A percentile compares a stretch with the other conserved stretches of the same genome.
Evolutionary conservation across 768 basidiomycete genomes (phyloP).

Genomic region (Mrakia hoshinonis): DNA sequence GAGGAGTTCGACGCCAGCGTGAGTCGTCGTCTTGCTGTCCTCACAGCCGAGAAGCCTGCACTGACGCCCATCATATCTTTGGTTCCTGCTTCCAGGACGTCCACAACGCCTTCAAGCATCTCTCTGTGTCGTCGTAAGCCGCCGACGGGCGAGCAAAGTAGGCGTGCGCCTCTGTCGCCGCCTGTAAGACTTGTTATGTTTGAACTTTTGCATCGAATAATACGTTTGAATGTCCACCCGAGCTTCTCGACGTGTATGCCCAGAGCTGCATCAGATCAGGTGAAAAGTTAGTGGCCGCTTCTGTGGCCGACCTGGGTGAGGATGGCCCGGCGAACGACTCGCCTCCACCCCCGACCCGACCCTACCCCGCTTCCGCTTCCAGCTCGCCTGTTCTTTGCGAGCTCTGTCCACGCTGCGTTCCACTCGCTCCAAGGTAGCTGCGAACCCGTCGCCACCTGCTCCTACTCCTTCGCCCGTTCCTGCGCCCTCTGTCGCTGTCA

Average conservation of each 20-base stretch:
- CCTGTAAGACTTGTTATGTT: slow-evolving; percentile 3
- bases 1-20: too few species aligned
- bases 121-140: not conserved
- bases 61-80: not conserved
- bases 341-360: not conserved
- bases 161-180: too few species aligned
- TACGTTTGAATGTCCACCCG: too few species aligned
- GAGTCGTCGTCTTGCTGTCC: too few species aligned
- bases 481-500: too few species aligned
- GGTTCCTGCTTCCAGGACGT: not conserved
- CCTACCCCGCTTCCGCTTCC: not conserved
- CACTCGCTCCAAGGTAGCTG: slow-evolving; percentile 1
- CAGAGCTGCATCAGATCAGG: too few species aligned
- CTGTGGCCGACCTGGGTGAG: too few species aligned
- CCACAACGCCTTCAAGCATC: not conserved
- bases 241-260: too few species aligned
- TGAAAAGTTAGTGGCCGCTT: too few species aligned
- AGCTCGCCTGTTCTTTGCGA: not conserved
- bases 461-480: not conserved
- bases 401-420: not conserved
- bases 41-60: not conserved
- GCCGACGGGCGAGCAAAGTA: too few species aligned
- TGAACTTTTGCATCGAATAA: too few species aligned
- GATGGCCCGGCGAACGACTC: not conserved
- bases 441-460: not conserved